Conservation (phyloP, 257 asterid genomes). For the Rehmannia glutinosa region DNA sequence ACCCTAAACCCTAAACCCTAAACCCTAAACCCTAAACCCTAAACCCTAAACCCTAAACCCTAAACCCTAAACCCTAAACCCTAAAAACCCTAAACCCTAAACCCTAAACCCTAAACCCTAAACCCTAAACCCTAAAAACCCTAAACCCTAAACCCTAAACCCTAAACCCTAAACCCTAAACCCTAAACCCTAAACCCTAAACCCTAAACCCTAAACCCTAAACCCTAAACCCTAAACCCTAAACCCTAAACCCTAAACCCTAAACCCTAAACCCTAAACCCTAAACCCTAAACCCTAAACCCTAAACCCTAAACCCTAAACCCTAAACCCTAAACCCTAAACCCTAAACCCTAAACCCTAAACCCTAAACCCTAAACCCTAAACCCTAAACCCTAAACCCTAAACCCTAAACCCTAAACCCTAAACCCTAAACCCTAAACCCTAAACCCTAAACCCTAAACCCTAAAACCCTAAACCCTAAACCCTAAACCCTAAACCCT, state of each 20-base stretch:
- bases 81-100: slow-evolving; percentile 23
- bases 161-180: slow-evolving; percentile 19
- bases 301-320: slow-evolving; percentile 5
- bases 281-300: not conserved
- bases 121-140: slow-evolving; percentile 5
- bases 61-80: slow-evolving; percentile 18
- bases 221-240: slow-evolving; percentile 11
- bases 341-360: not conserved
- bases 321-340: not conserved
- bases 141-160: slow-evolving; percentile 16
- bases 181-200: slow-evolving; percentile 21
- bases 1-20: slow-evolving; percentile 15
- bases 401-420: slow-evolving; percentile 10
- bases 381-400: slow-evolving; percentile 9
- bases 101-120: slow-evolving; percentile 18
- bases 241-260: slow-evolving; percentile 16
- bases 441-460: not conserved
- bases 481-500: not conserved
- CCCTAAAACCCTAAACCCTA: slow-evolving; percentile 7
- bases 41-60: slow-evolving; percentile 13
- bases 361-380: not conserved
- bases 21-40: slow-evolving; percentile 20
- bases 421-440: slow-evolving; percentile 3
- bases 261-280: slow-evolving; percentile 7
- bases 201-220: slow-evolving; percentile 10